phyloP scores from a whole-genome alignment of 108 stramenopile species.

The Schizochytrium sp. region DNA sequence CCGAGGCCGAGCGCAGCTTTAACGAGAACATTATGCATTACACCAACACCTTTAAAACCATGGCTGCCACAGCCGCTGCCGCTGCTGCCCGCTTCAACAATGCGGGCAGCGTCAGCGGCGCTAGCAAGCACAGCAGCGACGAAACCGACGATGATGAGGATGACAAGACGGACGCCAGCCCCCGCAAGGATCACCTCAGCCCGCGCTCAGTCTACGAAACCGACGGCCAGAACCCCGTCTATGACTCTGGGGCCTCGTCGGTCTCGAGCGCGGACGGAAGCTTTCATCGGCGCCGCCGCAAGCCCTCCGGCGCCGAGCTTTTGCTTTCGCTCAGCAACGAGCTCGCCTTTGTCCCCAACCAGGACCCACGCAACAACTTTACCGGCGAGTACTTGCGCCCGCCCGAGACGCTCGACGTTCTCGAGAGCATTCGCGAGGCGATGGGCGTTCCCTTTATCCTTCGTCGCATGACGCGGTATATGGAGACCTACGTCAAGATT shows the following conservation, averaged over 20 bases:
- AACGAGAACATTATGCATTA: conserved; percentile 2
- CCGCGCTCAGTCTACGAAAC: not conserved
- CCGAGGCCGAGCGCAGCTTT: not conserved
- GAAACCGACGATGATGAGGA: no score
- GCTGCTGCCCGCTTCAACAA: not conserved
- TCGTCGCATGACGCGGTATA: not conserved
- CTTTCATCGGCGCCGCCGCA: not conserved
- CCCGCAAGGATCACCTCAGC: not conserved
- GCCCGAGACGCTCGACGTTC: not conserved
- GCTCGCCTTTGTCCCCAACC: not conserved
- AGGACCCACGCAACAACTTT: not conserved
- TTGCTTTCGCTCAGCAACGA: not conserved
- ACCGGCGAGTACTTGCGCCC: not conserved
- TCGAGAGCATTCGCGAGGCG: conserved; percentile 9
- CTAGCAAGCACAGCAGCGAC: no score
- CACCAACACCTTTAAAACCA: not conserved
- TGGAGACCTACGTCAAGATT: not conserved
- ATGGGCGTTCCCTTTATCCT: conserved; percentile 1
- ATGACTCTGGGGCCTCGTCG: not conserved
- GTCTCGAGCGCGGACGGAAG: no score
- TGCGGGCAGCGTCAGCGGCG: no score
- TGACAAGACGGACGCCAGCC: no score
- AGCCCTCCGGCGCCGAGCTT: not conserved
- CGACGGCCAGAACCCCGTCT: not conserved
- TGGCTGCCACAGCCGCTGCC: not conserved